Evolutionary conservation across 805 yeast genomes (phyloP), one percentile per base, ranked within the genome.

Genomic region (Saturnispora hagleri): DNA sequence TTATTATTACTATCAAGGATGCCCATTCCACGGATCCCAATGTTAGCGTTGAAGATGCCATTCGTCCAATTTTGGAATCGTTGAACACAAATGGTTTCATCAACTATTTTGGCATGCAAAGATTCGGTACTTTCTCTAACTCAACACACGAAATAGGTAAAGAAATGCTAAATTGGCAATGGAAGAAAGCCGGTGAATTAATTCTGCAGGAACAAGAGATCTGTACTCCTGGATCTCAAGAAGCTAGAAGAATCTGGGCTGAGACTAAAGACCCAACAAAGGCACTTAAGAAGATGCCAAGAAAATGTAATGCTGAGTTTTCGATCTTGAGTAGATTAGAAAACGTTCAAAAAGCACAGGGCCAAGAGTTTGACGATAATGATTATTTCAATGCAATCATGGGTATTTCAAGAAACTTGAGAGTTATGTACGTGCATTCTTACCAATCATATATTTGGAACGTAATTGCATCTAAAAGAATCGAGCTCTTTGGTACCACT

Each of bases 371-470:
- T 60, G 63, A 74, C 18, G 65, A 69, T 3, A 73, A 75, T 50
- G 73, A 86, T n/a, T 87, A 82, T 65, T 81, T 87, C 62, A 80
- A 79, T 54, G 93, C 95, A 2, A 76, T 95, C 44, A 82, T 86
- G 84, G 80, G 89, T 52, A 86, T 93, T 58, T 98, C 99, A 34
- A 79, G 96, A 67, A 90, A 90, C 64, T 73, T 93, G 64, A 76
- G 97, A 65, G 80, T 90, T 53, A 91, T 93, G 95, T 93, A 93
- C 63, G 96, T 86, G 2, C 99, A 93, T 68, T 96, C 99, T 3
- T 95, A 95, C 66, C 99, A 93, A 69, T 88, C 97, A 57, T 93
- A 84, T 62, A 79, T 93, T 28, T 95, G 99, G 99, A 95, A 95
- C 63, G 65, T 75, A 49, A 95, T 84, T 35, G 91, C 89, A 1